Evolutionary conservation across 106 monocot genomes (phyloP).

Genomic region (Xerophyta viscosa): DNA sequence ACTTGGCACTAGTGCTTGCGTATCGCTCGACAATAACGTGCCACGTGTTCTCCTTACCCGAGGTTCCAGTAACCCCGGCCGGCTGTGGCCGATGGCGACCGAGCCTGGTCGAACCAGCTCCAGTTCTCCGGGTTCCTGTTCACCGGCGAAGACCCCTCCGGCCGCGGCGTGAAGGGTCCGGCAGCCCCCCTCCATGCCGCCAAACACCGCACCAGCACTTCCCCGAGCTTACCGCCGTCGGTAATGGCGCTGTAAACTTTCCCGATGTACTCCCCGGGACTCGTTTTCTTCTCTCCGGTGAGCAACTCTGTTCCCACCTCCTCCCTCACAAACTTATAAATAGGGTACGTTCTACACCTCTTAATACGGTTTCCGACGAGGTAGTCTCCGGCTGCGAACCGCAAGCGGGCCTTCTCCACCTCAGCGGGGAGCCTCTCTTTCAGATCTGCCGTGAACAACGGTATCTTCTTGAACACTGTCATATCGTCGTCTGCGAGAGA

Average conservation of each 20-base stretch:
- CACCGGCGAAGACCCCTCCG: slow-evolving; percentile 15
- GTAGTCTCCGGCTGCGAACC: neutral
- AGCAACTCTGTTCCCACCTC: slow-evolving; percentile 20
- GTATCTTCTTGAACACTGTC: slow-evolving; percentile 13
- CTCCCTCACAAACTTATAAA: slow-evolving; percentile 8
- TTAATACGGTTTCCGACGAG: neutral
- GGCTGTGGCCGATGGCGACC: neutral
- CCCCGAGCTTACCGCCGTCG: slow-evolving; percentile 16
- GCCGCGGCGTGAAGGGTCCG: slow-evolving; percentile 19
- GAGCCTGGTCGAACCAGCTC: slow-evolving; percentile 28
- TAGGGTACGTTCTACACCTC: neutral
- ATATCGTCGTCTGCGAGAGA: neutral
- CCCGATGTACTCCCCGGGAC: slow-evolving; percentile 10
- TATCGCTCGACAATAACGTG: too few species aligned
- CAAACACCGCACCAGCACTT: slow-evolving; percentile 19
- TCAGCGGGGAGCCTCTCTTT: neutral
- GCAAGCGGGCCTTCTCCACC: neutral
- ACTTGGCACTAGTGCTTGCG: too few species aligned
- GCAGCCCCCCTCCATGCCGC: slow-evolving; percentile 22
- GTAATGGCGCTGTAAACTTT: slow-evolving; percentile 16
- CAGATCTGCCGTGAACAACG: neutral
- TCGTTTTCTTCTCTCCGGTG: slow-evolving; percentile 22
- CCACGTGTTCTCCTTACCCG: neutral
- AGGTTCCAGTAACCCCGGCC: slow-evolving; percentile 4
- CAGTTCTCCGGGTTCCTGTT: slow-evolving; percentile 26